Evolutionary conservation across 2,329 filamentous ascomycete genomes (phyloP).

Genomic region (Sclerotinia spermophila): DNA sequence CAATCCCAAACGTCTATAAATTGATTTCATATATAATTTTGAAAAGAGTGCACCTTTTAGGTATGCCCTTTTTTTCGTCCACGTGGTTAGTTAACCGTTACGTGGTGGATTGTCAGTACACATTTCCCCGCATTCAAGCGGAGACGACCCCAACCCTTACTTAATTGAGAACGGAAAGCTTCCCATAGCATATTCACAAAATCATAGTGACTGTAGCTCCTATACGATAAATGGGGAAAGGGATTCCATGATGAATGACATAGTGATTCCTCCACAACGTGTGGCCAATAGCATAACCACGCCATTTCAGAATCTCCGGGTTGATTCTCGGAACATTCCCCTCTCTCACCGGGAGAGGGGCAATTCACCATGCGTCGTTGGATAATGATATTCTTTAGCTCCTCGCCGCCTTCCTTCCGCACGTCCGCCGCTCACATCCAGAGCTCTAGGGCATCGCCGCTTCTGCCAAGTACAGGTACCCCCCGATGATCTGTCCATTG

Average conservation of each 20-base stretch:
- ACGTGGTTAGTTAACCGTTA: too few relatives aligned
- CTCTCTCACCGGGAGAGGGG: not conserved
- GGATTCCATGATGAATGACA: not conserved
- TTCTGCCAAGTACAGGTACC: not conserved
- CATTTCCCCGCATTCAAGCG: slow-evolving; percentile 5
- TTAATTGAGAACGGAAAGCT: not conserved
- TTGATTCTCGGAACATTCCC: not conserved
- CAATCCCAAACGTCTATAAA: too few relatives aligned
- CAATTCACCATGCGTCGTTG: not conserved
- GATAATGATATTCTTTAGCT: not conserved
- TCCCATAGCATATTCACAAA: not conserved
- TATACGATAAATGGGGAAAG: not conserved
- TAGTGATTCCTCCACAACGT: not conserved
- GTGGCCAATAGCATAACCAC: not conserved
- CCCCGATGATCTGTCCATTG: not conserved
- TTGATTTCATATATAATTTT: too few relatives aligned
- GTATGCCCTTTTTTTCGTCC: too few relatives aligned
- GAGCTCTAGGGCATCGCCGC: not conserved
- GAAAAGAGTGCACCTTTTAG: too few relatives aligned
- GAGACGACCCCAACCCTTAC: not conserved
- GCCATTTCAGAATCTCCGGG: not conserved
- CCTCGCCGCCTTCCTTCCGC: not conserved
- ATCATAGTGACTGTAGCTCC: not conserved
- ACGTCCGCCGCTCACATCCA: slow-evolving; percentile 9
- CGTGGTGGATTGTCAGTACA: not conserved